Evolutionary conservation across 345 rosid species (phyloP).

Genomic region (Rhodamnia rubescens): DNA sequence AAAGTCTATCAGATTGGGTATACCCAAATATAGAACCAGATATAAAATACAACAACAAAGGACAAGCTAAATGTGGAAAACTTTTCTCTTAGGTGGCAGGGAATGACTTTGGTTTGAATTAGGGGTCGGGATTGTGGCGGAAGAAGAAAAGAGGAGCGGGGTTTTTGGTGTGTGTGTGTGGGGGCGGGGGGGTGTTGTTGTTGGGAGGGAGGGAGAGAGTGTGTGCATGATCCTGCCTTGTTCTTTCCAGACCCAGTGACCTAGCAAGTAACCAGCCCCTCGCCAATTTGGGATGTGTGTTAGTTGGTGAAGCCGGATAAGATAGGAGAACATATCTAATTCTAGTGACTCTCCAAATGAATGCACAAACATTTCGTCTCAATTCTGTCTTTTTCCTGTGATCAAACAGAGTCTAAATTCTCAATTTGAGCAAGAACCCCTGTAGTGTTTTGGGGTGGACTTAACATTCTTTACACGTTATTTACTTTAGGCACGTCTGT

Average conservation of each 20-base stretch:
- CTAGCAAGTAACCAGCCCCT: neutral
- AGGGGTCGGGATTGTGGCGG: neutral
- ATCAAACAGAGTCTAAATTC: neutral
- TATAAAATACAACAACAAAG: too few species aligned
- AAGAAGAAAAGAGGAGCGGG: neutral
- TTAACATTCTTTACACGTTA: neutral
- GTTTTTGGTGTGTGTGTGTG: too few species aligned
- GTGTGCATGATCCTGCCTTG: neutral
- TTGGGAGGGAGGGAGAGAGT: neutral
- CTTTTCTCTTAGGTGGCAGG: neutral
- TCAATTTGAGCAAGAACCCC: neutral
- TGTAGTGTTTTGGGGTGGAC: neutral
- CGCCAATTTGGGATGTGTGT: neutral
- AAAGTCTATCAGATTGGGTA: too few species aligned
- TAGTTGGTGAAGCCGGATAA: neutral
- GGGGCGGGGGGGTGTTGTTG: neutral
- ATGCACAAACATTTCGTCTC: neutral
- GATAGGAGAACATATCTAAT: neutral
- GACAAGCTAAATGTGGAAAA: neutral
- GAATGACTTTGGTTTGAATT: neutral
- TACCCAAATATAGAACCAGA: too few species aligned
- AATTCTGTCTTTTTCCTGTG: neutral
- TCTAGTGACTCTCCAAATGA: neutral
- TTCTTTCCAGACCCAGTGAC: neutral
- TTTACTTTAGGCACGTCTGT: neutral